phyloP scores from a whole-genome alignment of 345 rosid genomes.

The Nasturtium officinale region DNA sequence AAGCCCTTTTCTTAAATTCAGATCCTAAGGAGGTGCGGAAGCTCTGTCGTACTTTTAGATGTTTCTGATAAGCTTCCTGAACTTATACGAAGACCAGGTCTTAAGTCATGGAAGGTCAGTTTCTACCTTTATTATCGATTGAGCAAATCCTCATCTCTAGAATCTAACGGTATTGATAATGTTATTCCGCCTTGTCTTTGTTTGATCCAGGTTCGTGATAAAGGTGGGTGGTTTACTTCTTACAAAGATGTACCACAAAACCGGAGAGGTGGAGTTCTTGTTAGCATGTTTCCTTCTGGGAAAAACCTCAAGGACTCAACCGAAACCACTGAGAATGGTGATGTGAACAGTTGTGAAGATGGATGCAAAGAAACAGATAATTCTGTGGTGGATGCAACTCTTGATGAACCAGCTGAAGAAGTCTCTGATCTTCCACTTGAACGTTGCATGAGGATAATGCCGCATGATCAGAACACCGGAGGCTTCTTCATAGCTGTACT shows the following conservation, averaged over 20 bases:
- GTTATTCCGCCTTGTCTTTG: background rate
- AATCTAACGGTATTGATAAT: slow-evolving; percentile 10
- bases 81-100: slow-evolving; percentile 83
- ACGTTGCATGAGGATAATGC: slow-evolving; percentile 89
- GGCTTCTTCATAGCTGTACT: slow-evolving; percentile 97
- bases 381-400: slow-evolving; percentile 32
- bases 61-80: slow-evolving; percentile 82
- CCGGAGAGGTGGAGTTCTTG: slow-evolving; percentile 58
- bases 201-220: slow-evolving; percentile 69
- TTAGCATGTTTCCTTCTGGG: slow-evolving; percentile 93
- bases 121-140: background rate
- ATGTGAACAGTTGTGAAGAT: slow-evolving; percentile 15
- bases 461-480: slow-evolving; percentile 98
- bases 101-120: slow-evolving; percentile 83
- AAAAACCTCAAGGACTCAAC: slow-evolving; percentile 32
- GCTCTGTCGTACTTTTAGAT: slow-evolving; percentile 82
- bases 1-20: slow-evolving; percentile 30
- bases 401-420: slow-evolving; percentile 54
- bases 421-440: slow-evolving; percentile 80
- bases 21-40: slow-evolving; percentile 83
- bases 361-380: slow-evolving; percentile 30
- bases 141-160: background rate
- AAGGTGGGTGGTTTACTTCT: slow-evolving; percentile 73
- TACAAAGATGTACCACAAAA: slow-evolving; percentile 61
- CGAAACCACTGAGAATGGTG: slow-evolving; percentile 29